phyloP scores from a whole-genome alignment of 202 grass and related monocot species.

The Dendrocalamus latiflorus region DNA sequence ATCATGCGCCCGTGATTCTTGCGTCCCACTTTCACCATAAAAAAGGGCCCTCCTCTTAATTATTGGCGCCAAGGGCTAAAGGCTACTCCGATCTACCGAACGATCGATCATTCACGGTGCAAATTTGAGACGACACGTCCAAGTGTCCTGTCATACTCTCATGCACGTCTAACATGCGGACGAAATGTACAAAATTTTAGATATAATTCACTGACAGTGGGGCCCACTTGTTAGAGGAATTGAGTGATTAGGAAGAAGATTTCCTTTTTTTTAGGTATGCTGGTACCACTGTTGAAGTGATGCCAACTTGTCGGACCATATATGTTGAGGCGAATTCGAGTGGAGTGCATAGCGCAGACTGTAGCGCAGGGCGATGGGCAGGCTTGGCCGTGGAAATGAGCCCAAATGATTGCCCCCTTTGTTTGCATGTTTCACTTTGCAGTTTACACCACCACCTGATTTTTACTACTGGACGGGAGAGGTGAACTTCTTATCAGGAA shows the following conservation, averaged over 20 bases:
- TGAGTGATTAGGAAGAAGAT: too few relatives aligned
- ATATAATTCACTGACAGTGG: too few relatives aligned
- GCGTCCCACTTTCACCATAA: background rate
- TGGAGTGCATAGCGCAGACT: background rate
- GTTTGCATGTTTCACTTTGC: background rate
- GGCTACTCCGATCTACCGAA: too few relatives aligned
- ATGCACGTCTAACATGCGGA: too few relatives aligned
- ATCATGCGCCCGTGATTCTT: constrained; percentile 4
- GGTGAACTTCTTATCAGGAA: background rate
- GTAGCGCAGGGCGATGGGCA: background rate
- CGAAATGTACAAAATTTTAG: too few relatives aligned
- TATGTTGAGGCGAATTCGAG: background rate
- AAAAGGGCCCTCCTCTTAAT: background rate
- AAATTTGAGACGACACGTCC: too few relatives aligned
- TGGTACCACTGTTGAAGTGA: too few relatives aligned
- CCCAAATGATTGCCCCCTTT: background rate
- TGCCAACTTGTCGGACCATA: too few relatives aligned
- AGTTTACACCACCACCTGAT: background rate
- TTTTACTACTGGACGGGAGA: background rate
- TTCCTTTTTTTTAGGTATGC: too few relatives aligned
- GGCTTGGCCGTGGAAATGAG: background rate
- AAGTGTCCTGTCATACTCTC: too few relatives aligned
- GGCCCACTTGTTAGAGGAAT: too few relatives aligned
- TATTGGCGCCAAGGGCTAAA: background rate
- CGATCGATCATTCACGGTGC: too few relatives aligned